Base-by-base conservation (phyloP, 2,329 filamentous ascomycete species). In the Mycosphaerella sp. region DNA sequence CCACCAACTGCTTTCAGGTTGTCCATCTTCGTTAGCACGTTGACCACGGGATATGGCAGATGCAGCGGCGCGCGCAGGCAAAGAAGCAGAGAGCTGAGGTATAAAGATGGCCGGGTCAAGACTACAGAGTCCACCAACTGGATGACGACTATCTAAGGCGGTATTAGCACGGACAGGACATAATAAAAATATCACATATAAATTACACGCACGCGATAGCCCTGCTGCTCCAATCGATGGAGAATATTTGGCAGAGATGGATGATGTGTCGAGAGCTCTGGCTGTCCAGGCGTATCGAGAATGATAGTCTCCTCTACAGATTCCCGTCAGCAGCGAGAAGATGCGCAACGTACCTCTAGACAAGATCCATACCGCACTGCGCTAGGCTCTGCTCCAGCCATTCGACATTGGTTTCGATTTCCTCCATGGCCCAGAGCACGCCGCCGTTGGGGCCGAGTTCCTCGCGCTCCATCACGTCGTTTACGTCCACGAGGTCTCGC, bases 1-100 rank as follows among this genome's bases (percentile, higher is more conserved):
- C 95, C 96, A 10, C 65, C 67, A 3, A 67, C 65, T 49, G 86
- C 83, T 36, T 84, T 77, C 51, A 98, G 78, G 68, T 96, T 96
- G 73, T 98, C 93, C 73, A 98, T 95, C 74, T 98, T 98, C 54
- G 91, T 96, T 26, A 98, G 80, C 58, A 98, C 88, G 67, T 98
- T 98, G 62, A 98, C 78, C 29, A 96, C 89, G 0, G 93, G 90
- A 58, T 97, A 86, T 67, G 97, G 93, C 81, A 98, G 92, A 73
- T 97, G 93, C 50, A 98, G 83, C 92, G 98, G 98, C 64, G 89
- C 91, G 61, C 93, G 86, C 60, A 98, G 82, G 52, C 90, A 92
- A 23, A 98, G 84, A 53, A 98, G 84, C 54, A 98, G 80, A 11
- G 95, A 93, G 62, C 92, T 95, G 56, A 98, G 86, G 72, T 96